phyloP scores from a whole-genome alignment of 495 filamentous ascomycete genomes.

The Penicillium macrosclerotiorum region DNA sequence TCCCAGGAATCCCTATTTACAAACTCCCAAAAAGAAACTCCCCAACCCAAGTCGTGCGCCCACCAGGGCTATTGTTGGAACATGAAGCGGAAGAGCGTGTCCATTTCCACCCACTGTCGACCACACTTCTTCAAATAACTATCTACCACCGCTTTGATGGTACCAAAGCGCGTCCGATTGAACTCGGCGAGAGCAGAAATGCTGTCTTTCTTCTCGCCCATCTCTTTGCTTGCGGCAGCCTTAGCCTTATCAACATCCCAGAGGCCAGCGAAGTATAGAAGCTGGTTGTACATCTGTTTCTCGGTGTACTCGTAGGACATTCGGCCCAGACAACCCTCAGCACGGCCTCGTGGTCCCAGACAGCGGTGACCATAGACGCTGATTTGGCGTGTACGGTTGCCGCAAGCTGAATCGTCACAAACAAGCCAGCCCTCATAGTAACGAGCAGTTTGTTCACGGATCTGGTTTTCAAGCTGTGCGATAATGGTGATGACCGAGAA shows the following conservation, averaged over 20 bases:
- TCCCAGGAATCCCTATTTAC: slow-evolving; percentile 24
- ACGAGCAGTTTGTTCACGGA: slow-evolving; percentile 69
- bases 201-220: slow-evolving; percentile 55
- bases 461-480: slow-evolving; percentile 81
- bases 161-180: slow-evolving; percentile 74
- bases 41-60: slow-evolving; percentile 16
- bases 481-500: slow-evolving; percentile 72
- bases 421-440: slow-evolving; percentile 93
- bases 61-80: slow-evolving; percentile 31
- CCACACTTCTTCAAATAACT: slow-evolving; percentile 91
- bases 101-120: slow-evolving; percentile 95
- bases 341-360: slow-evolving; percentile 80
- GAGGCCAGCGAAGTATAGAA: slow-evolving; percentile 79
- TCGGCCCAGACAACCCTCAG: slow-evolving; percentile 74
- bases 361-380: slow-evolving; percentile 89
- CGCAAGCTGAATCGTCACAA: slow-evolving; percentile 85
- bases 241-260: slow-evolving; percentile 89
- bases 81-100: slow-evolving; percentile 77
- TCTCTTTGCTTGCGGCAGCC: slow-evolving; percentile 44
- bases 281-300: slow-evolving; percentile 89
- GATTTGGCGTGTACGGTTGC: slow-evolving; percentile 85
- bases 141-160: slow-evolving; percentile 74
- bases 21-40: slow-evolving; percentile 17
- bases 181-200: slow-evolving; percentile 69
- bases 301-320: slow-evolving; percentile 90